Evolutionary conservation across 192 early-diverging fungal species (phyloP).

Genomic region (Coemansia sp.): DNA sequence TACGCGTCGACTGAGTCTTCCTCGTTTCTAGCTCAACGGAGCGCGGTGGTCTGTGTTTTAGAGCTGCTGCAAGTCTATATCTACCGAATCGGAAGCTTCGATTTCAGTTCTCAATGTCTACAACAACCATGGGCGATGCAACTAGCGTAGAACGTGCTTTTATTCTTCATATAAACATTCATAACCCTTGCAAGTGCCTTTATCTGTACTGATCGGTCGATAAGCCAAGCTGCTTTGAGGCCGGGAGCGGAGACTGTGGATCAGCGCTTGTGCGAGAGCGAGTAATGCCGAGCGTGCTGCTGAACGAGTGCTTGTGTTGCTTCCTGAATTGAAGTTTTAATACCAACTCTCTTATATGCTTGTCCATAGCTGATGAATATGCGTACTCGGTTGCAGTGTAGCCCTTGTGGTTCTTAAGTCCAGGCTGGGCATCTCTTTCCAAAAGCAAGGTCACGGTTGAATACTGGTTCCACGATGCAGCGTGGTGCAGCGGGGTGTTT

Average conservation of each 20-base stretch:
- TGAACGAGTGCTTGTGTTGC: conserved; percentile 27
- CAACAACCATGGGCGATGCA: background rate
- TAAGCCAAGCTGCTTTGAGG: conserved; percentile 15
- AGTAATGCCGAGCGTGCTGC: conserved; percentile 16
- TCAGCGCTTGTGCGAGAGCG: conserved; percentile 27
- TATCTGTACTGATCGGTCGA: conserved; percentile 20
- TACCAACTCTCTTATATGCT: conserved; percentile 32
- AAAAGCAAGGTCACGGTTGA: conserved; percentile 33
- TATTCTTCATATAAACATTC: background rate
- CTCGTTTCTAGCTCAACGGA: background rate
- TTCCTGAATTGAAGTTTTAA: conserved; percentile 32
- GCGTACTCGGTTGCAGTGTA: conserved; percentile 50
- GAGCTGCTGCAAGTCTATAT: no score
- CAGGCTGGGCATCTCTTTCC: conserved; percentile 38
- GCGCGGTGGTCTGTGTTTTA: background rate
- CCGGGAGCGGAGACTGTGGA: conserved; percentile 5
- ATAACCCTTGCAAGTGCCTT: background rate
- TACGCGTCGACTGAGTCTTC: conserved; percentile 35
- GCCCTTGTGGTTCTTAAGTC: conserved; percentile 50
- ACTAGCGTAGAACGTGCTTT: no score
- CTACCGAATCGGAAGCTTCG: no score
- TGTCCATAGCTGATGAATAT: conserved; percentile 45
- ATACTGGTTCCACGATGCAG: conserved; percentile 49
- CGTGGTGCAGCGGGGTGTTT: conserved; percentile 50
- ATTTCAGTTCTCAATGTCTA: background rate